Evolutionary conservation across 306 rosid species (phyloP).

Genomic region (Vicia sativa): DNA sequence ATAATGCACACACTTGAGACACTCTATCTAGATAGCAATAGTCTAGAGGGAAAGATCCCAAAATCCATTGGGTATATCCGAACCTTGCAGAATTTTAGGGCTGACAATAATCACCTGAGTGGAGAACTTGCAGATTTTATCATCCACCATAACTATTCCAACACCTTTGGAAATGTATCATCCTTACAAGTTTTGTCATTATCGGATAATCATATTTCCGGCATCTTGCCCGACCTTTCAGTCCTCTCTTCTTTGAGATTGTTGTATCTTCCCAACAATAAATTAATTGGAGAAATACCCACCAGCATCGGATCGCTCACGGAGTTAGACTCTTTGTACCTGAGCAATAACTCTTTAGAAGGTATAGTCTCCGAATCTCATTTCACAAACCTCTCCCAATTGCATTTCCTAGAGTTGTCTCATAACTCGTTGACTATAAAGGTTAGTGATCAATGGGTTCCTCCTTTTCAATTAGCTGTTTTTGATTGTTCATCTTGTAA

Average conservation of each 20-base stretch:
- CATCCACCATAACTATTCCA: neutral
- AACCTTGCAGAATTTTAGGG: neutral
- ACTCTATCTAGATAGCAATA: neutral
- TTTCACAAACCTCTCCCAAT: constrained; percentile 1
- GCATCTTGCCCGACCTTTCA: constrained; percentile 17
- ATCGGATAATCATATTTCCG: neutral
- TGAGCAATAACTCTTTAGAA: neutral
- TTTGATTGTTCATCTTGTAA: neutral
- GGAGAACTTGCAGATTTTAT: constrained; percentile 23
- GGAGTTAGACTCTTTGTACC: neutral
- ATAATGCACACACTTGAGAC: constrained; percentile 6
- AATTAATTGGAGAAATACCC: neutral
- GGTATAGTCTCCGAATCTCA: no score
- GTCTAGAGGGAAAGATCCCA: constrained; percentile 10
- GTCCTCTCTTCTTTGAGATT: neutral
- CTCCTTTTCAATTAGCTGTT: neutral
- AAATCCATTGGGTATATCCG: constrained; percentile 15
- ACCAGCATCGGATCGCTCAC: neutral
- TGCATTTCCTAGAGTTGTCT: neutral
- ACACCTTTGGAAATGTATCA: neutral
- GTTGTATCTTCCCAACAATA: neutral
- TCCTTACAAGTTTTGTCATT: constrained; percentile 1
- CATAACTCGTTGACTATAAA: neutral
- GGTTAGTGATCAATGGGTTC: constrained; percentile 6
- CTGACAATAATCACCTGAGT: no score